Conservation (phyloP, 306 rosid genomes). For the Calophaca sinica region DNA sequence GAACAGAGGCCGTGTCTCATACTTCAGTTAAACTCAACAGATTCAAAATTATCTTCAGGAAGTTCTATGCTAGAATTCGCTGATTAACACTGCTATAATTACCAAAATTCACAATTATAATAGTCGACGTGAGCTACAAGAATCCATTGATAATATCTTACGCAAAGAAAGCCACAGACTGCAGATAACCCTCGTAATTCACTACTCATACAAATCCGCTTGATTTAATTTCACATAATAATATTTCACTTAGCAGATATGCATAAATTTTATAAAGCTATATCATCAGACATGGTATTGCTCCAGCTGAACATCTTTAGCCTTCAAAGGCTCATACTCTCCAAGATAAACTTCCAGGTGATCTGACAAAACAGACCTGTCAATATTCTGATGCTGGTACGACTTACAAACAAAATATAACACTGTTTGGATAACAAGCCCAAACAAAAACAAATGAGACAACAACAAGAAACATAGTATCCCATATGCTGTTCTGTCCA, state of each 20-base stretch:
- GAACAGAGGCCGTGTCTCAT: too few species aligned
- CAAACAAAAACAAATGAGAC: slow-evolving; percentile 52
- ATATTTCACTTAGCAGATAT: background rate
- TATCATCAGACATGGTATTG: slow-evolving; percentile 46
- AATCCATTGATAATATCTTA: too few species aligned
- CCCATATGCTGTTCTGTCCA: slow-evolving; percentile 49
- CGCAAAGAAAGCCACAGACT: background rate
- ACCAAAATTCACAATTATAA: too few species aligned
- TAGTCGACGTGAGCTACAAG: too few species aligned
- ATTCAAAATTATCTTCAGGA: too few species aligned
- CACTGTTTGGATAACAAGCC: slow-evolving; percentile 70
- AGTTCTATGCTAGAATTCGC: too few species aligned
- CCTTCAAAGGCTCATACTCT: slow-evolving; percentile 68
- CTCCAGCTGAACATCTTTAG: slow-evolving; percentile 77
- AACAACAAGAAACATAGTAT: slow-evolving; percentile 55
- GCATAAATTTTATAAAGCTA: background rate
- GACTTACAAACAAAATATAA: slow-evolving; percentile 88
- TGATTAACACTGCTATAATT: too few species aligned
- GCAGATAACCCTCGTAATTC: background rate
- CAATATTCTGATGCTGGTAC: slow-evolving; percentile 80
- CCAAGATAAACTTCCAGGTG: slow-evolving; percentile 70
- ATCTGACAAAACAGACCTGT: slow-evolving; percentile 74
- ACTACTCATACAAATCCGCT: background rate
- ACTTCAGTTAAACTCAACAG: too few species aligned
- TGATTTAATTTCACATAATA: background rate